These are phyloP conservation scores for Boletellus ananiceps DNA, from an alignment of 768 basidiomycete genomes.

Conservation along the genomic window DNA sequence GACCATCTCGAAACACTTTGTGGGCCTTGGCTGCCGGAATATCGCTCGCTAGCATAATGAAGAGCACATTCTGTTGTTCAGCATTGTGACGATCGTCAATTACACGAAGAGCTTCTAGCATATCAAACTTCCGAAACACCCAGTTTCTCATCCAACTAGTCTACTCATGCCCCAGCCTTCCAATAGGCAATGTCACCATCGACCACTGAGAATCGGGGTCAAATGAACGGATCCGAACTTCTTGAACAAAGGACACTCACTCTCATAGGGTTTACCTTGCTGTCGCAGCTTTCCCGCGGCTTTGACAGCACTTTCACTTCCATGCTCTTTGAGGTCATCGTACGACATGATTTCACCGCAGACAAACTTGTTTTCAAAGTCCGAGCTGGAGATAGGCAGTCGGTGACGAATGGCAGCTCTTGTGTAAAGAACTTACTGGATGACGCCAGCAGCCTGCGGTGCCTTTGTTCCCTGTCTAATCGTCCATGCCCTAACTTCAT, in stretches of 20 bases:
- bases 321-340: slow-evolving; percentile 86
- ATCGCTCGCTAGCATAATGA: not conserved
- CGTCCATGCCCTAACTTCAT: slow-evolving; percentile 98
- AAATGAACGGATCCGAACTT: slow-evolving; percentile 1
- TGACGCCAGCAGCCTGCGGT: slow-evolving; percentile 96
- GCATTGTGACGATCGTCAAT: not conserved
- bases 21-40: not conserved
- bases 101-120: slow-evolving; percentile 10
- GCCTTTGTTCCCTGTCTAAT: slow-evolving; percentile 92
- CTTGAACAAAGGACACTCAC: slow-evolving; percentile 40
- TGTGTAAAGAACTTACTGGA: slow-evolving; percentile 64
- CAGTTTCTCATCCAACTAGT: not conserved
- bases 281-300: slow-evolving; percentile 92
- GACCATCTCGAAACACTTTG: no score
- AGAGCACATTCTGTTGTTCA: no score
- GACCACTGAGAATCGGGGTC: slow-evolving; percentile 47
- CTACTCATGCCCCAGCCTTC: slow-evolving; percentile 61
- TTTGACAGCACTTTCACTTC: slow-evolving; percentile 88
- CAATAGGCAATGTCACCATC: slow-evolving; percentile 92
- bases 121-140: slow-evolving; percentile 9
- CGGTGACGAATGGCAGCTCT: not conserved
- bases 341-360: slow-evolving; percentile 97
- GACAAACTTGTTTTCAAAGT: slow-evolving; percentile 97
- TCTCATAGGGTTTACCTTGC: slow-evolving; percentile 96
- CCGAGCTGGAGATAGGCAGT: slow-evolving; percentile 51